These are phyloP conservation scores for Kingdonia uniflora DNA, from an alignment of 164 flowering plant species.

Conservation along the genomic window DNA sequence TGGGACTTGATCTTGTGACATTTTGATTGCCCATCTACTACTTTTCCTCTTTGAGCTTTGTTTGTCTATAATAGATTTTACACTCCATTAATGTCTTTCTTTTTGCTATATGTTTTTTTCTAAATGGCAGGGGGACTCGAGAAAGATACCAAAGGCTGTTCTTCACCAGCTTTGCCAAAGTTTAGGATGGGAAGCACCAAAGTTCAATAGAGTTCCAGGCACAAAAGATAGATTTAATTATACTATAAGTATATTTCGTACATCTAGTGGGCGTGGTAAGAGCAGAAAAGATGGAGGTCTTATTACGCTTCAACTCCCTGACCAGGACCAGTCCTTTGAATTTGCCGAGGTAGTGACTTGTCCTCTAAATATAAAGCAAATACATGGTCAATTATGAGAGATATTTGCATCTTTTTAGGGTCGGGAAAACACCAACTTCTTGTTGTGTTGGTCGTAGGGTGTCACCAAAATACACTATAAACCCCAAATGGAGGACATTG, in stretches of 20 bases:
- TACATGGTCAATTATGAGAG: no score
- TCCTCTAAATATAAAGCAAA: no score
- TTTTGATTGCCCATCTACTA: no score
- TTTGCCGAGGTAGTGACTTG: conserved; percentile 56
- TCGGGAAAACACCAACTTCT: no score
- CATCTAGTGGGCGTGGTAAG: conserved; percentile 89
- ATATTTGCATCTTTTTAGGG: no score
- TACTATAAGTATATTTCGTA: conserved; percentile 64
- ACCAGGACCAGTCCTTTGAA: conserved; percentile 31
- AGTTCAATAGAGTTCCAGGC: conserved; percentile 43
- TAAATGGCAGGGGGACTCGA: conserved; percentile 63
- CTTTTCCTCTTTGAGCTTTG: no score
- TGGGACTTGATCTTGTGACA: no score
- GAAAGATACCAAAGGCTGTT: conserved; percentile 76
- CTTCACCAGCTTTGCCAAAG: conserved; percentile 84
- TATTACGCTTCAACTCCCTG: conserved; percentile 67
- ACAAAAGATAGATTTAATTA: conserved; percentile 34
- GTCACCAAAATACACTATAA: no score
- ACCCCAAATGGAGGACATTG: no score
- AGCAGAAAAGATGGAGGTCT: conserved; percentile 87
- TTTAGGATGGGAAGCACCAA: conserved; percentile 94
- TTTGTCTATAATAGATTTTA: no score
- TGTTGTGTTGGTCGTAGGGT: no score
- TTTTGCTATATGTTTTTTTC: conserved; percentile 7
- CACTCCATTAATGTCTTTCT: not conserved